Conservation (phyloP, 2,329 filamentous ascomycete species). For the Venturia effusa region DNA sequence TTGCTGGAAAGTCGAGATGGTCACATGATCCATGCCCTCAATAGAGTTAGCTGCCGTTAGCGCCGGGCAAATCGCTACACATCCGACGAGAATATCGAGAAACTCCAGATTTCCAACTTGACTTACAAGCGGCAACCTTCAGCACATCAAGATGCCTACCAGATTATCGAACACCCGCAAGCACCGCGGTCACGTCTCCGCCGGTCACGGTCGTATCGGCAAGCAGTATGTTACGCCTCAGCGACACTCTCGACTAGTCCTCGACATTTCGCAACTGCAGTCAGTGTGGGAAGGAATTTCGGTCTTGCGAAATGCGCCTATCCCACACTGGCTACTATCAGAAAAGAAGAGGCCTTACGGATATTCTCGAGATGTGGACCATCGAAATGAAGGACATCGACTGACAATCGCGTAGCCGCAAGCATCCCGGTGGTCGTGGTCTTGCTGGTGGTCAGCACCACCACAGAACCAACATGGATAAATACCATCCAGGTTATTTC, state of each 20-base stretch:
- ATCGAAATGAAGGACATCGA: not conserved
- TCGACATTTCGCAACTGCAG: not conserved
- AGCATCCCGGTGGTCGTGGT: conserved; percentile 68
- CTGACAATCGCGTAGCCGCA: conserved; percentile 52
- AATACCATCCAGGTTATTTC: conserved; percentile 99
- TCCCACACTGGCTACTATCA: not conserved
- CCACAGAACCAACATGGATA: conserved; percentile 85
- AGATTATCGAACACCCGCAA: conserved; percentile 19
- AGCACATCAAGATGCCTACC: conserved; percentile 13
- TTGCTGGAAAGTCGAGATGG: not conserved
- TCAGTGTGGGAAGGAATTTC: not conserved
- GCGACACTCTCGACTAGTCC: not conserved
- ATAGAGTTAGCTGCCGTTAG: not conserved
- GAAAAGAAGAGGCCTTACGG: not conserved
- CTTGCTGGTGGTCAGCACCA: conserved; percentile 99
- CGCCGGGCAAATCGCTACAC: not conserved
- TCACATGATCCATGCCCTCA: not conserved
- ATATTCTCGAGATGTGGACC: not conserved
- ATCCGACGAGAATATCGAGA: not conserved
- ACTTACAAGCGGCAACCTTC: not conserved
- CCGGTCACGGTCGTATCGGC: conserved; percentile 76
- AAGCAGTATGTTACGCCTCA: conserved; percentile 12
- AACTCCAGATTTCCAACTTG: not conserved
- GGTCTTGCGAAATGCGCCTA: not conserved
- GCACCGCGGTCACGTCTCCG: conserved; percentile 86